Percentiles rank a stretch among this genome's conserved stretches.
These are phyloP conservation scores for Tolypocladium sp. DNA, from an alignment of 2,329 filamentous ascomycete species.

Conservation along the genomic window DNA sequence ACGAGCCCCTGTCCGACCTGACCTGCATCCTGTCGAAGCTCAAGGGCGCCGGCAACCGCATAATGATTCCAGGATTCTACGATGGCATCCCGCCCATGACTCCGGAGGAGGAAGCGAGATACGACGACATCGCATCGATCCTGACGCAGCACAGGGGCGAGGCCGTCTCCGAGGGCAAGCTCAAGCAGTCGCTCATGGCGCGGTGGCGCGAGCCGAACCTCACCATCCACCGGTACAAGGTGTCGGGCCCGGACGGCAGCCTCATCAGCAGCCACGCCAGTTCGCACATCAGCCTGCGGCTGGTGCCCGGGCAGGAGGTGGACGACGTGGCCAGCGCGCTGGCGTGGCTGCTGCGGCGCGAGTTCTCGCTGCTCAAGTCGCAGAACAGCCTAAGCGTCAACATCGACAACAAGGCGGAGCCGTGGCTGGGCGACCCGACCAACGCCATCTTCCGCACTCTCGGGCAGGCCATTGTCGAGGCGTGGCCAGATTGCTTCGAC, in stretches of 20 bases:
- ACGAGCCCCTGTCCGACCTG: conserved; percentile 87
- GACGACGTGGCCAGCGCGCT: conserved; percentile 64
- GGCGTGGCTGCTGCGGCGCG: conserved; percentile 54
- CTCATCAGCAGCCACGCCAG: conserved; percentile 86
- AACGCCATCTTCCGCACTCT: conserved; percentile 88
- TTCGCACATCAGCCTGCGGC: conserved; percentile 78
- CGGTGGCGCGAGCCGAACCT: conserved; percentile 92
- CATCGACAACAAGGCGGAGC: conserved; percentile 89
- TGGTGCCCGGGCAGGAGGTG: conserved; percentile 89
- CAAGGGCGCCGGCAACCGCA: conserved; percentile 69
- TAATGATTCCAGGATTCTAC: conserved; percentile 84
- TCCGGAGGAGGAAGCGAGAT: conserved; percentile 66
- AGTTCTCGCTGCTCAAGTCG: conserved; percentile 68
- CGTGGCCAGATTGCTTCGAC: conserved; percentile 59
- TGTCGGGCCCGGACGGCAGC: conserved; percentile 83
- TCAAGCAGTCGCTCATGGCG: conserved; percentile 81
- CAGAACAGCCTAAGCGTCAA: conserved; percentile 73
- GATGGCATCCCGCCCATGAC: conserved; percentile 72
- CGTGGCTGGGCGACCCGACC: conserved; percentile 87
- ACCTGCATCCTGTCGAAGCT: conserved; percentile 74
- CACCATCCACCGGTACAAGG: conserved; percentile 87
- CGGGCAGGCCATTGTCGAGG: conserved; percentile 73
- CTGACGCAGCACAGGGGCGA: conserved; percentile 63
- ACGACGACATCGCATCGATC: conserved; percentile 73
- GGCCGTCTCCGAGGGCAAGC: conserved; percentile 48